Base-by-base conservation (phyloP, 163 green algal genomes). In the Prototheca wickerhamii region DNA sequence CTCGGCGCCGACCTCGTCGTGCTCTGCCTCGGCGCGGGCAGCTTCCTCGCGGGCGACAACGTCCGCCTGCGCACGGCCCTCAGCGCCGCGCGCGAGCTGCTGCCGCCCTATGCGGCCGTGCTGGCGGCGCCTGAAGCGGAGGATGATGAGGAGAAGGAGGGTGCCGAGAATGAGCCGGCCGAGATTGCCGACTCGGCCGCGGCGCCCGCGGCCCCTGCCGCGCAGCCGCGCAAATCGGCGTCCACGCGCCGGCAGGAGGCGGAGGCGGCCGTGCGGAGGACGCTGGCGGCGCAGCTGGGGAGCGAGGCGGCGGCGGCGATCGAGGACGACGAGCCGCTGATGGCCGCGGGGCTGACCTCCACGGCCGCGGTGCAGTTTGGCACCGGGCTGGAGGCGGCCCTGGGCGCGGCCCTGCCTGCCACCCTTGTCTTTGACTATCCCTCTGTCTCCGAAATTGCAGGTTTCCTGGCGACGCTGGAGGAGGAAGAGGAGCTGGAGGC, bases 351-450 rank as follows among this genome's bases (percentile, higher is more conserved):
- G 30, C 54, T 87, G 4, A 85, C 74, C 55, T 84, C 74, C 43
- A 78, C 69, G 0, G 56, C 75, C 18, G 79, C 79, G 4, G 74
- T 86, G 35, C 68, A 81, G 61, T 64, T 86, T 30, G 74, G 63
- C 4, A 63, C 67, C 21, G 32, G 28, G 25, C 63, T 85, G 34
- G 80, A 85, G 63, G 34, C 23, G 0, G 42, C 61, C 2, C 51
- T 88, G 31, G 72, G 75, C 5, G 30, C 86, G 21, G 58, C 82
- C 55, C 81, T 95, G 49, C 77, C 86, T 0, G 69, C 65, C 50
- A 94, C 87, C 2, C 67, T 94, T n/a, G 73, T 86, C 20, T 94
- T 93, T 67, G 82, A 89, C 67, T 85, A 87, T 63, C 82, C 82
- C 0, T 77, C 75, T 6, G 30, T 73, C 4, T 52, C 21, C 10